These are phyloP conservation scores for Balansia obtecta DNA, from an alignment of 2,329 filamentous ascomycete genomes.

Conservation along the genomic window DNA sequence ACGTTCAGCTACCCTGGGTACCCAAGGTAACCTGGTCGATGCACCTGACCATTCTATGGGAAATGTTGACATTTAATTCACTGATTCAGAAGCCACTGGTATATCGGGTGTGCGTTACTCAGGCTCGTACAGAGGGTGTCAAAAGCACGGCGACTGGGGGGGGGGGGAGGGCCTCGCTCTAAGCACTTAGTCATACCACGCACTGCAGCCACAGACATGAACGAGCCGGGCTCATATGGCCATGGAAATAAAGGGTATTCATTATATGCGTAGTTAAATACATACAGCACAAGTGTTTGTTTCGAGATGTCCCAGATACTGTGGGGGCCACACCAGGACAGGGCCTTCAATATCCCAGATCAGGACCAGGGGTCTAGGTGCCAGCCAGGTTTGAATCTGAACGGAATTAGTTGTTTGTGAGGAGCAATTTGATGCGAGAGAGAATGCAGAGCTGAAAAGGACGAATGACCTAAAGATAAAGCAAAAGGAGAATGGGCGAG, in stretches of 20 bases:
- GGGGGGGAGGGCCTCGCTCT: not conserved
- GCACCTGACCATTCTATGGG: not conserved
- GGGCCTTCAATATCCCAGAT: too few species aligned
- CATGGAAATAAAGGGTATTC: not conserved
- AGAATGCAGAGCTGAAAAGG: too few species aligned
- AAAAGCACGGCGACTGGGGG: not conserved
- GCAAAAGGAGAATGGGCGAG: too few species aligned
- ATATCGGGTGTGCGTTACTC: not conserved
- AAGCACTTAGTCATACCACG: not conserved
- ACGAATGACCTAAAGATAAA: too few species aligned
- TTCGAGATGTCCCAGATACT: too few species aligned
- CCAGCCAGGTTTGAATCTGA: too few species aligned
- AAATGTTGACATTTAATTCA: not conserved
- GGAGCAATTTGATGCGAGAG: too few species aligned
- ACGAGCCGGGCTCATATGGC: not conserved
- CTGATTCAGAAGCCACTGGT: not conserved
- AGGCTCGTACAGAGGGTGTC: not conserved
- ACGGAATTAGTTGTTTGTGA: too few species aligned
- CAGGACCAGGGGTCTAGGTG: too few species aligned
- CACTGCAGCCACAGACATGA: not conserved
- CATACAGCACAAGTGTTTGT: not conserved
- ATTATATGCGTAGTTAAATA: not conserved
- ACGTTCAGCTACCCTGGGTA: not conserved
- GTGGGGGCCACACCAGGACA: not conserved
- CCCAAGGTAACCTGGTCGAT: not conserved